Evolutionary conservation across 305 asterid species (phyloP).

Genomic region (Euphrasia arctica): DNA sequence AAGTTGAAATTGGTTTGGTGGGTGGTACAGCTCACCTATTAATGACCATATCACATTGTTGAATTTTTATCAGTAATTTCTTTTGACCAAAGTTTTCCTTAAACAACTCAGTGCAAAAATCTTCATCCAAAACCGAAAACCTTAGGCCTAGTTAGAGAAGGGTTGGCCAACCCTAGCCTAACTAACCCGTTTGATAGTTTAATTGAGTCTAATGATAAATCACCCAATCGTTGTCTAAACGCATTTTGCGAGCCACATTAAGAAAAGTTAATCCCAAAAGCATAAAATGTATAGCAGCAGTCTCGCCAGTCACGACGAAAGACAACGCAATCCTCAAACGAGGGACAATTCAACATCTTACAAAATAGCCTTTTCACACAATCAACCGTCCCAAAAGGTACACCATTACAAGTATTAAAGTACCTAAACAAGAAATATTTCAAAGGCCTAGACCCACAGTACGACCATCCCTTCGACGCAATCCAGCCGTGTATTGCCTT

Average conservation of each 20-base stretch:
- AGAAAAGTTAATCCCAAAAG: neutral
- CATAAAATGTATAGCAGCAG: conserved; percentile 15
- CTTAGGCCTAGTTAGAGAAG: too few relatives aligned
- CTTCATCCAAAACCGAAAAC: too few relatives aligned
- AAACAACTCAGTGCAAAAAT: too few relatives aligned
- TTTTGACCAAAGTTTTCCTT: too few relatives aligned
- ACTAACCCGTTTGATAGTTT: too few relatives aligned
- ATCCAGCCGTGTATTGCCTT: conserved; percentile 95
- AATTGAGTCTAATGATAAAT: too few relatives aligned
- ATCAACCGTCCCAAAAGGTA: conserved; percentile 9
- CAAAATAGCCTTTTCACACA: conserved; percentile 17
- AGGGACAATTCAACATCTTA: conserved; percentile 4
- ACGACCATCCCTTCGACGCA: conserved; percentile 95
- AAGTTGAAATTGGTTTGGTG: conserved; percentile 26
- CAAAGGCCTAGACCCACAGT: conserved; percentile 96
- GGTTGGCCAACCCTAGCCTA: too few relatives aligned
- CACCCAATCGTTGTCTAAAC: too few relatives aligned
- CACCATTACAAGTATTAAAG: conserved; percentile 21
- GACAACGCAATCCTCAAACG: conserved; percentile 14
- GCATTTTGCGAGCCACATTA: neutral
- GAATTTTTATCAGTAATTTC: neutral
- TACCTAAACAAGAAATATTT: conserved; percentile 24
- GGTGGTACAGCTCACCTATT: conserved; percentile 48
- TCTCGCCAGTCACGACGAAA: conserved; percentile 18
- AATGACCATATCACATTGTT: conserved; percentile 23